phyloP scores from a whole-genome alignment of 2,329 filamentous ascomycete genomes.

The Ceratocystis ficicola region DNA sequence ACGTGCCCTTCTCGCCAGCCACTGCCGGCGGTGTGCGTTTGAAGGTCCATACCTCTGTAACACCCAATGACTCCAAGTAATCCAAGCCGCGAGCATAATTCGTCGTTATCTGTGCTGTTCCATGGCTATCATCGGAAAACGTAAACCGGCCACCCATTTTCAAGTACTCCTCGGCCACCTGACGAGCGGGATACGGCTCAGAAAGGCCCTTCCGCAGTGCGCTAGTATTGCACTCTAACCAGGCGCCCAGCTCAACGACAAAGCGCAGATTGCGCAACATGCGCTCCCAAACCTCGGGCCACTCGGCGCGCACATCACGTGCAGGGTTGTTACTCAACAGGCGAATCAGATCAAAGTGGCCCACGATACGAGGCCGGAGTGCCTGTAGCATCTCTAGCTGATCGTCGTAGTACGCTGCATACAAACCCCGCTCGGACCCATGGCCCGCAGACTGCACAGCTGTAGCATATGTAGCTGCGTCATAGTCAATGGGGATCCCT shows the following conservation, averaged over 20 bases:
- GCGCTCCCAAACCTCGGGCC: constrained; percentile 57
- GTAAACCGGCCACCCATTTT: constrained; percentile 68
- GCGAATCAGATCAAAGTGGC: constrained; percentile 87
- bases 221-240: constrained; percentile 82
- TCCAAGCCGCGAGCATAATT: constrained; percentile 62
- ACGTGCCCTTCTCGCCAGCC: constrained; percentile 28
- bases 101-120: constrained; percentile 71
- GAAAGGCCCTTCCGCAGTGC: constrained; percentile 77
- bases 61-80: constrained; percentile 56
- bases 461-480: constrained; percentile 50
- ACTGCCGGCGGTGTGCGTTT: constrained; percentile 29
- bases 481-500: constrained; percentile 79
- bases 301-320: constrained; percentile 42
- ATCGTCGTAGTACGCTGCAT: constrained; percentile 74
- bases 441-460: constrained; percentile 40
- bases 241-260: constrained; percentile 60
- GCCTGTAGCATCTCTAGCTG: constrained; percentile 67
- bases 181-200: constrained; percentile 75
- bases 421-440: constrained; percentile 57
- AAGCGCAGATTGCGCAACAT: constrained; percentile 62
- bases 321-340: constrained; percentile 61
- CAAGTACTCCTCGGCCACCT: constrained; percentile 66
- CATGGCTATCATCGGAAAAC: constrained; percentile 90
- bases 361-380: constrained; percentile 65
- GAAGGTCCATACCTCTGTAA: constrained; percentile 50